Conservation (phyloP, 177 flowering plant species). For the Vitis hybrid region DNA sequence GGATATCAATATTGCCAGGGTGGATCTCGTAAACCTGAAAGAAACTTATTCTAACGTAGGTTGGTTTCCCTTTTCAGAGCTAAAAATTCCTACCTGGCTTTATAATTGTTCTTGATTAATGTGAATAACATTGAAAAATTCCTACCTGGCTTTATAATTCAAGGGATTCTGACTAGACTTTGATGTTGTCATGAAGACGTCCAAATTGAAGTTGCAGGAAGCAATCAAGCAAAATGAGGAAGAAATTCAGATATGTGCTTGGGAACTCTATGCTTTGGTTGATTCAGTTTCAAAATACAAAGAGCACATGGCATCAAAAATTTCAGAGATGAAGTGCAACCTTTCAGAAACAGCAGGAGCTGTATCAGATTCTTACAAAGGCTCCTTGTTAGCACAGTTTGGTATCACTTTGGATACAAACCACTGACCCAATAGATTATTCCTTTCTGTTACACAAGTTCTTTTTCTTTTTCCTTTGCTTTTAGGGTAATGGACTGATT, state of each 20-base stretch:
- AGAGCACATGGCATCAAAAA: slow-evolving; percentile 51
- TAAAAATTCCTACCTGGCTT: too few relatives aligned
- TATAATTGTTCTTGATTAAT: too few relatives aligned
- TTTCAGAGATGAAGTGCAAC: slow-evolving; percentile 47
- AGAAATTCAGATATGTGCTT: too few relatives aligned
- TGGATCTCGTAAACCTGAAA: too few relatives aligned
- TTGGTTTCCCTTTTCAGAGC: not conserved
- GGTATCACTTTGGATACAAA: not conserved
- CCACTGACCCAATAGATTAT: not conserved
- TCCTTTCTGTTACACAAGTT: too few relatives aligned
- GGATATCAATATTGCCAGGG: too few relatives aligned
- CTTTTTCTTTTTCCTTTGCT: too few relatives aligned
- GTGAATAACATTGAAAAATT: not conserved
- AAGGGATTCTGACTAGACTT: slow-evolving; percentile 2
- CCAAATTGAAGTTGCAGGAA: slow-evolving; percentile 52
- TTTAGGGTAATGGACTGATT: too few relatives aligned
- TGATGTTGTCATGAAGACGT: slow-evolving; percentile 34
- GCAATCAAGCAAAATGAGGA: slow-evolving; percentile 33
- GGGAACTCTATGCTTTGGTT: too few relatives aligned
- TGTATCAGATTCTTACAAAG: slow-evolving; percentile 45
- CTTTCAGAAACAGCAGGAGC: slow-evolving; percentile 44
- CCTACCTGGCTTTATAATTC: not conserved
- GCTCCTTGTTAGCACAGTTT: slow-evolving; percentile 34
- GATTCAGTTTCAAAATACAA: slow-evolving; percentile 67
- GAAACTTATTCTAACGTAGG: too few relatives aligned